Conservation (phyloP, 768 basidiomycete genomes). For the Saitozyma sp. region DNA sequence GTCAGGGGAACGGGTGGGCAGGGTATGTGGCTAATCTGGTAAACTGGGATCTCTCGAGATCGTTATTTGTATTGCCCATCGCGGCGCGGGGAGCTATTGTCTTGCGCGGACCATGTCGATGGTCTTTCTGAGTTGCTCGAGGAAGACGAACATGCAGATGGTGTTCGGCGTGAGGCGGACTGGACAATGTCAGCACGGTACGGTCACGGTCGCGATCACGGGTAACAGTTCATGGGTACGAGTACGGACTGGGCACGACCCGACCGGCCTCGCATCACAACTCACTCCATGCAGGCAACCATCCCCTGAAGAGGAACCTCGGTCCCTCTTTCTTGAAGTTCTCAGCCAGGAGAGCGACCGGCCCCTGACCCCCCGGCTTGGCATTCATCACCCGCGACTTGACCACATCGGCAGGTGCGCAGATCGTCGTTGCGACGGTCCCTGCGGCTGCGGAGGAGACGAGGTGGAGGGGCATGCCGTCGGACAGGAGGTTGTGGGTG, state of each 20-base stretch:
- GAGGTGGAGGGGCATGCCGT: conserved; percentile 49
- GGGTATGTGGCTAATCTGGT: no score
- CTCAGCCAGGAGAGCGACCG: conserved; percentile 27
- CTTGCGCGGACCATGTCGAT: conserved; percentile 21
- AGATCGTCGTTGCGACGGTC: conserved; percentile 50
- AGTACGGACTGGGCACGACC: no score
- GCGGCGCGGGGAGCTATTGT: no score
- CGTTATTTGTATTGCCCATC: no score
- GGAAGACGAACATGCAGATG: conserved; percentile 50
- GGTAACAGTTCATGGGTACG: no score
- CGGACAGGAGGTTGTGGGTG: conserved; percentile 22
- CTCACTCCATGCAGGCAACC: conserved; percentile 52
- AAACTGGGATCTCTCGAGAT: no score
- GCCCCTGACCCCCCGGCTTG: conserved; percentile 19
- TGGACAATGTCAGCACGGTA: conserved; percentile 11
- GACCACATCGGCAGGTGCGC: conserved; percentile 51
- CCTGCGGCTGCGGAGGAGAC: conserved; percentile 44
- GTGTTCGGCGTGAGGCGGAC: conserved; percentile 50
- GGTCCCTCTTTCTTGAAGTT: conserved; percentile 40
- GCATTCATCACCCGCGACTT: conserved; percentile 48
- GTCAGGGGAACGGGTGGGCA: no score
- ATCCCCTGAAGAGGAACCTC: conserved; percentile 51
- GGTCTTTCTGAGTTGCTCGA: conserved; percentile 49
- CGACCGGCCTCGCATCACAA: no score
- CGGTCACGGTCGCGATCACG: no score